Evolutionary conservation across 208 protist species (phyloP), one percentile per base, ranked within the genome.

Genomic region (Blechomonas ayalai): DNA sequence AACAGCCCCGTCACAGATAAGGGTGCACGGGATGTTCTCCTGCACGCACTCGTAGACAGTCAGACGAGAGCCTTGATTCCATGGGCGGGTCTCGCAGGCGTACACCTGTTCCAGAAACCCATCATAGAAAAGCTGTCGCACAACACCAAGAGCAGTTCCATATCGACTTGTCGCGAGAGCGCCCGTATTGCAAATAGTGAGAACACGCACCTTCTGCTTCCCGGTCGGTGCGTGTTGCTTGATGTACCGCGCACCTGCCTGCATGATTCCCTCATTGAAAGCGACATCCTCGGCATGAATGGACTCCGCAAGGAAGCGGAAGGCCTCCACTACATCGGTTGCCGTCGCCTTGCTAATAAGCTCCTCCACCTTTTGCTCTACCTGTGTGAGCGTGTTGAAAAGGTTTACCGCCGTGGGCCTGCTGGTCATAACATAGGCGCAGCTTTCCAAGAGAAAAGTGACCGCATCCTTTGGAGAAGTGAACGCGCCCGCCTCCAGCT

Each of bases 361-460:
- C 22, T 25, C 31, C 12, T 65, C 47, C 15, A 93, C 55, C 19
- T 76, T 48, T 9, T 20, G 18, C 49, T 88, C 77, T 2, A 95
- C 36, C 15, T 86, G 55, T 15, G 33, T 47, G 16, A 95, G 77
- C 36, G 81, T 90, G 52, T 96, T 94, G 45, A 85, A 93, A 0
- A 98, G 80, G 74, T 97, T 97, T 22, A 98, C 96, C 2, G 96
- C 96, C 3, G 96, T 98, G 7, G 96, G 96, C 15, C 96, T 81
- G 36, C 86, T 90, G 6, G 82, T 84, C 52, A 79, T 84, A 41
- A 98, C 73, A 52, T 82, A 84, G 56, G 91, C 85, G 42, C 92
- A 85, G 57, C 77, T 82, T 24, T 63, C 23, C 9, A 76, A 31
- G 3, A 97, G 48, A 34, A 86, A 94, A 19, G 28, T 16, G 20